Percentiles rank a stretch among this genome's conserved stretches.
Evolutionary conservation across 345 rosid genomes (phyloP).

Genomic region (Syzygium aqueum): DNA sequence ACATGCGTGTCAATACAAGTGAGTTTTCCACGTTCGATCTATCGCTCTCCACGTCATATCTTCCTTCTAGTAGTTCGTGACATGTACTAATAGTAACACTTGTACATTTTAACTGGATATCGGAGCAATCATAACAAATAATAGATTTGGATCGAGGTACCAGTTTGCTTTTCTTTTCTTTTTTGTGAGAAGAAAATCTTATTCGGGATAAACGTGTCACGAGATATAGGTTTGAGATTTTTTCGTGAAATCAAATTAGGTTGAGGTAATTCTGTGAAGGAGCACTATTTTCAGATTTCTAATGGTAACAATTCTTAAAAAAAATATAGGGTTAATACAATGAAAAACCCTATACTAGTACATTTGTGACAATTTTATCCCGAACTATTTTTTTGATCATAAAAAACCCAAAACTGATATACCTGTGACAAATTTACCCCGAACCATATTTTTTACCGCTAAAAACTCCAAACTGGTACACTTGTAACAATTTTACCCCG

Average conservation of each 20-base stretch:
- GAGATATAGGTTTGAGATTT: not conserved
- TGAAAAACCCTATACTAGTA: too few species aligned
- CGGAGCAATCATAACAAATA: too few species aligned
- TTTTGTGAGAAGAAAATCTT: not conserved
- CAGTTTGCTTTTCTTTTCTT: not conserved
- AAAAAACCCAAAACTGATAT: too few species aligned
- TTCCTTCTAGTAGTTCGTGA: fast-evolving
- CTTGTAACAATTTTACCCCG: too few species aligned
- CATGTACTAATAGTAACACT: not conserved
- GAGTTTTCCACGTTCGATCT: not conserved
- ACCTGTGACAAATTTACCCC: too few species aligned
- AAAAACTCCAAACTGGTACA: too few species aligned
- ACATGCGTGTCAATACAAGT: not conserved
- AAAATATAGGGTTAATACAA: too few species aligned
- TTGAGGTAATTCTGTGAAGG: not conserved
- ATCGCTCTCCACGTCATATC: not conserved
- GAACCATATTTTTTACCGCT: too few species aligned
- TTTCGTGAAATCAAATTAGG: not conserved
- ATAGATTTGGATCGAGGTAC: too few species aligned
- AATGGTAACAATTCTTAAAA: not conserved
- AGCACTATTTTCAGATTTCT: not conserved
- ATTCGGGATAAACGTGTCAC: not conserved
- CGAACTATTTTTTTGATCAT: too few species aligned
- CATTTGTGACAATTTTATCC: too few species aligned
- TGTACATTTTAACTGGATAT: too few species aligned